phyloP scores from a whole-genome alignment of 1,139 yeast species.

The Eremothecium gossypii region DNA sequence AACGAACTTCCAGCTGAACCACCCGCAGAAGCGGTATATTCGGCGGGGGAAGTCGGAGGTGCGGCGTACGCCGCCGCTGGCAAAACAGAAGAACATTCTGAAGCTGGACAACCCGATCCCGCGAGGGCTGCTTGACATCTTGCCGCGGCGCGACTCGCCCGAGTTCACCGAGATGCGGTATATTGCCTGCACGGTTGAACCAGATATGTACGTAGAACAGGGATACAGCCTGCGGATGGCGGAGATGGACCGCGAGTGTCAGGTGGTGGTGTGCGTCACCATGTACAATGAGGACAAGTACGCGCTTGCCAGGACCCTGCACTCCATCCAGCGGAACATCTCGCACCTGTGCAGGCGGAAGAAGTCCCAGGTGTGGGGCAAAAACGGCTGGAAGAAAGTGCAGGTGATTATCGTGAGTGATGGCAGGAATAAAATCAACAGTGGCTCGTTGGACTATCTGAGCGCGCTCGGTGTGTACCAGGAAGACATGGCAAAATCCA shows the following conservation, averaged over 20 bases:
- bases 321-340: conserved; percentile 84
- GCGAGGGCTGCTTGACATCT: conserved; percentile 64
- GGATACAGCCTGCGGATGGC: conserved; percentile 85
- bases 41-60: conserved; percentile 48
- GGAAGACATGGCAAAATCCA: conserved; percentile 91
- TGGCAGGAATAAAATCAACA: conserved; percentile 80
- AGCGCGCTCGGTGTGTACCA: conserved; percentile 95
- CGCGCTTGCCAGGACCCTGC: conserved; percentile 83
- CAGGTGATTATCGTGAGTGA: conserved; percentile 87
- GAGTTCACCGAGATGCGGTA: conserved; percentile 93
- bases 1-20: conserved; percentile 28
- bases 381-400: conserved; percentile 90
- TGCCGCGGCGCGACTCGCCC: conserved; percentile 77
- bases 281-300: conserved; percentile 94
- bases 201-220: conserved; percentile 66
- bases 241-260: conserved; percentile 79
- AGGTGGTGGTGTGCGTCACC: conserved; percentile 79
- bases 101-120: conserved; percentile 92
- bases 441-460: conserved; percentile 71
- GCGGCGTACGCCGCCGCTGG: conserved; percentile 52
- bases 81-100: conserved; percentile 43
- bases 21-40: conserved; percentile 44
- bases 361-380: conserved; percentile 85
- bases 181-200: conserved; percentile 87
- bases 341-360: conserved; percentile 77